Base-by-base conservation (phyloP, 2,329 filamentous ascomycete species). In the Keithomyces neogunnii region DNA sequence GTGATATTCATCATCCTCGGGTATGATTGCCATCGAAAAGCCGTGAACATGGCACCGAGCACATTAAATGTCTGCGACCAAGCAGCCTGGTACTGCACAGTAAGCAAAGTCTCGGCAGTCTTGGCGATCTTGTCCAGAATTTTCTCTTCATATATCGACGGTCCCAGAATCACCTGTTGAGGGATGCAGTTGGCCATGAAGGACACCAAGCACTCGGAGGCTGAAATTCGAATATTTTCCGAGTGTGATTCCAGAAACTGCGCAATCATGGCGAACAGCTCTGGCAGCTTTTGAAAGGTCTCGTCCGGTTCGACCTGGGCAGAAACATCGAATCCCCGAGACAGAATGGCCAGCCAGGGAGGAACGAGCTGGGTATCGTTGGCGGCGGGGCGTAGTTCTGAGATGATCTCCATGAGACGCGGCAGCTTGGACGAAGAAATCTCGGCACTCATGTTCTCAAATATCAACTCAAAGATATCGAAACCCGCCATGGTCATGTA, bases 391-490 rank as follows among this genome's bases (percentile, higher is more conserved):
- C 92, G 89, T 58, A 99, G 73, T 66, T 97, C 91, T 10, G 86
- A 85, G 59, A 99, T 96, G 49, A 93, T 90, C 57, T 96, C 90
- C 61, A 97, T 79, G 10, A 99, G 78, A 51, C 88, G 82, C 3
- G 91, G 90, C 10, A 99, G 77, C 70, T 97, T 99, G 1, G 89
- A 81, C 3, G 90, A 95, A 0, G 91, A 88, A 47, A 91, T 78
- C 58, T 95, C 89, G 58, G 91, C 86, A 13, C 84, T 81, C 86
- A 99, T 91, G 6, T 90, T 87, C 60, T 87, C 86, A 58, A 99
- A 97, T 44, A 97, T 95, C 66, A 95, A 86, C 67, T 99, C 93
- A 62, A 99, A 99, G 3, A 97, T 92, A 58, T 96, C 92, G 61
- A 99, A 96, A 0, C 91, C 88, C 9, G 89, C 86, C 85, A 97